Evolutionary conservation across 2,329 filamentous ascomycete genomes (phyloP).

Genomic region (Aspergillus sojae): DNA sequence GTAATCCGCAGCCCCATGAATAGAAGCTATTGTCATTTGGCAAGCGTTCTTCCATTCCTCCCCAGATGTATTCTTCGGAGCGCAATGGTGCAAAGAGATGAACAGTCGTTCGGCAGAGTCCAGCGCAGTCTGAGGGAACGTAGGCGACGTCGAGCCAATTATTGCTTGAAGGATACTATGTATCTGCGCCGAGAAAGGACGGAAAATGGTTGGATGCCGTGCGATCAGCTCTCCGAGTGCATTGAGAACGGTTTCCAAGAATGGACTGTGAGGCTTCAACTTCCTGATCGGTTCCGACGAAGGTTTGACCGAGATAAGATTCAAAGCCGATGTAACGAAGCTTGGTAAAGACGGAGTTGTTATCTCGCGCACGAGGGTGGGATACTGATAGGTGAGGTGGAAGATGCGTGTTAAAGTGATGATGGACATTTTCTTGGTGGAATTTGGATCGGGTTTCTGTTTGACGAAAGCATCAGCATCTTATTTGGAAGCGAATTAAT

Average conservation of each 20-base stretch:
- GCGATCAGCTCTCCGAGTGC: slow-evolving; percentile 73
- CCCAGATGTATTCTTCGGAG: slow-evolving; percentile 73
- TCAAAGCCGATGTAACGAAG: slow-evolving; percentile 74
- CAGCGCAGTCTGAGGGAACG: slow-evolving; percentile 57
- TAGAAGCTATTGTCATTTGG: slow-evolving; percentile 61
- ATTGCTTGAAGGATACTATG: slow-evolving; percentile 61
- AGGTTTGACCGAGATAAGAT: slow-evolving; percentile 59
- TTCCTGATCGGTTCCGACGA: slow-evolving; percentile 38
- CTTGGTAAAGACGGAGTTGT: slow-evolving; percentile 77
- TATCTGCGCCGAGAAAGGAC: slow-evolving; percentile 72
- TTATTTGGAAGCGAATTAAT: background rate
- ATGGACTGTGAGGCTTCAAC: slow-evolving; percentile 45
- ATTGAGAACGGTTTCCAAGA: slow-evolving; percentile 70
- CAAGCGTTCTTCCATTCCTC: slow-evolving; percentile 78
- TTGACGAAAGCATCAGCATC: slow-evolving; percentile 5
- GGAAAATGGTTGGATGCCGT: slow-evolving; percentile 81
- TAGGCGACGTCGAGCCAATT: slow-evolving; percentile 63
- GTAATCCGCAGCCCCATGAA: slow-evolving; percentile 73
- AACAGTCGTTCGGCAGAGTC: slow-evolving; percentile 65
- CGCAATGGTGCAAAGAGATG: slow-evolving; percentile 75
- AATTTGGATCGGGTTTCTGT: slow-evolving; percentile 74
- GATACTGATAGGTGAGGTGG: slow-evolving; percentile 76
- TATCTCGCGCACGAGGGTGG: slow-evolving; percentile 82
- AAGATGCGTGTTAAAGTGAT: slow-evolving; percentile 83
- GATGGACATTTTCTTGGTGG: slow-evolving; percentile 75